Evolutionary conservation across 306 rosid genomes (phyloP), one percentile per base, ranked within the genome.

Genomic region (cucumber (Cucumis sativus)): DNA sequence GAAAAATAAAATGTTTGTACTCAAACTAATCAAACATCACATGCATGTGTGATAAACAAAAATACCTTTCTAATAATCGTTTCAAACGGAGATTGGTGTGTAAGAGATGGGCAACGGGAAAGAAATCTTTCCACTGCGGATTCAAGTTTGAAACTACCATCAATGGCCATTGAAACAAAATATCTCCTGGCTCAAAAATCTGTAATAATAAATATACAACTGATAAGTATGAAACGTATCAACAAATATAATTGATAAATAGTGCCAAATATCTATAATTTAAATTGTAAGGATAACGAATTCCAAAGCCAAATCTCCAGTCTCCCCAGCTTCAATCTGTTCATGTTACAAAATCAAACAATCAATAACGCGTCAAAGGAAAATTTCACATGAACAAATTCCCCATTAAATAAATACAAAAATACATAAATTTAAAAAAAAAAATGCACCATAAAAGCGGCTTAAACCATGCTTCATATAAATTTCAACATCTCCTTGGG

Each of bases 81-180:
- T 56, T 67, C 83, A 75, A 88, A 74, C 70, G 67, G 82, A 3
- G 89, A 86, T 74, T 64, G 81, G 6, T 80, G 58, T 66, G 69
- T 84, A n/a, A 94, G 96, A 84, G 88, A 80, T 4, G 96, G 92
- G 79, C 92, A 89, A 72, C 96, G 94, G 30, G 83, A 83, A 69
- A 91, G 87, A 65, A 94, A 88, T 64, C 90, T 84, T 81, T 82
- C 86, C 56, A 94, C 85, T 15, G 97, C 79, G 37, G 85, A 84
- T 25, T 84, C 75, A 60, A 88, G 35, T 17, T 80, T 81, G 77
- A 94, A 94, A 79, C 94, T 91, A 16, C 93, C 93, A 56, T 91
- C 96, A 60, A 88, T 85, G 18, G 92, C 88, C 92, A 90, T 93
- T 75, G 77, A 74, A 82, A 33, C 82, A 69, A 70, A 81, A 66